Evolutionary conservation across 164 flowering plant genomes (phyloP), one percentile per base, ranked within the genome.

Genomic region (Stephania yunnanensis): DNA sequence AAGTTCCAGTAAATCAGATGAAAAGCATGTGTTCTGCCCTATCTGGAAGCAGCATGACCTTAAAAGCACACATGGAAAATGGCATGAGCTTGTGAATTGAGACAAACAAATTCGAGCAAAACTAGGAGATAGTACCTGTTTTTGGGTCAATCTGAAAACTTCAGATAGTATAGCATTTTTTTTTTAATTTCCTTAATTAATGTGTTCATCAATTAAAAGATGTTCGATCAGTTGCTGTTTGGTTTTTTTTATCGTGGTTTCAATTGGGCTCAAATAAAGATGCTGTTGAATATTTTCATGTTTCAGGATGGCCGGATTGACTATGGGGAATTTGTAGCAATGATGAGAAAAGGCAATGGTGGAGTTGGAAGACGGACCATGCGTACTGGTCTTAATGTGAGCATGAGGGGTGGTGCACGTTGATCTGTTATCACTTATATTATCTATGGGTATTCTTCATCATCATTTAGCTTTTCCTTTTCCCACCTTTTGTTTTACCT

Each of bases 311-410:
- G 98, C 64, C 82, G 91, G 74, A 94, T 94, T 17, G 98, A 94
- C 78, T 94, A 94, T 81, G 90, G 91, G 64, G 98, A 94, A 80
- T 94, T 92, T 83, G 96, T 89, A 69, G 97, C 97, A 44, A 94
- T 92, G 98, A 94, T 92, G 98, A 89, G 86, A 86, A 94, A 91
- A 76, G 97, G 95, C 52, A 94, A 89, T 86, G 88, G 83, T n/a
- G 95, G 97, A 64, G 72, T 91, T 71, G 97, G 97, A 76, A 87
- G 97, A 80, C 81, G 98, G 81, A 90, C 95, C 46, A 91, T 95
- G 97, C 83, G 97, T 15, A 95, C 88, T 82, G 89, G 97, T 81
- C 81, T 93, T 78, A 95, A 90, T 80, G 80, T 95, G 76, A 90
- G 91, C 88, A 89, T 86, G 91, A 88, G 92, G 81, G 97, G 90